Conservation (phyloP, 805 yeast genomes). For the Ogataea sp. region DNA sequence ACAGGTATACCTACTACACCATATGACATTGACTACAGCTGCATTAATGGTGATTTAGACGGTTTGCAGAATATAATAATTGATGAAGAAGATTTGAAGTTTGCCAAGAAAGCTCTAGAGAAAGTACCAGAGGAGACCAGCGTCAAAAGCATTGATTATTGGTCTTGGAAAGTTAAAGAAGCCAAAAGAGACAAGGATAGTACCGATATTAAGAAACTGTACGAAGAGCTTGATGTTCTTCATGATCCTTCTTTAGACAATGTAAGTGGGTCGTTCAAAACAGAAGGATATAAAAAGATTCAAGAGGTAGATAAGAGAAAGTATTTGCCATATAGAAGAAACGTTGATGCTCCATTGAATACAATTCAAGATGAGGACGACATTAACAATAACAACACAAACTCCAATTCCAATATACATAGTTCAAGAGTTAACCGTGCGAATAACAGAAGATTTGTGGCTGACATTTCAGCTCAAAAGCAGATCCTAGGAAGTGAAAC, state of each 20-base stretch:
- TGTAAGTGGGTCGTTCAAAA: conserved; percentile 53
- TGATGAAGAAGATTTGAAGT: conserved; percentile 66
- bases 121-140: conserved; percentile 10
- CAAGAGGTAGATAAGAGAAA: conserved; percentile 65
- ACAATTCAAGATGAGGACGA: conserved; percentile 62
- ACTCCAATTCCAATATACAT: conserved; percentile 31
- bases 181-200: conserved; percentile 9
- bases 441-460: conserved; percentile 79
- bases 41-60: conserved; percentile 36
- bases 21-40: conserved; percentile 31
- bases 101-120: conserved; percentile 39
- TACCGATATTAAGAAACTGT: too few species aligned
- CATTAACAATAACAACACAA: conserved; percentile 18
- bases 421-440: conserved; percentile 85
- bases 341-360: conserved; percentile 58
- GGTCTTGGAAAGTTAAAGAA: conserved; percentile 59
- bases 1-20: conserved; percentile 48
- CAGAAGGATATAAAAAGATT: conserved; percentile 67
- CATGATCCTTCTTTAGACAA: conserved; percentile 27
- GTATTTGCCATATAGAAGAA: conserved; percentile 77
- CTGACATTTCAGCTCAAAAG: conserved; percentile 76
- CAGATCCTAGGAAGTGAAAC: conserved; percentile 74
- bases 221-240: conserved; percentile 21
- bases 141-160: conserved; percentile 37
- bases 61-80: conserved; percentile 46